Evolutionary conservation across 495 filamentous ascomycete species (phyloP), one percentile per base, ranked within the genome.

Genomic region (Aspergillus ellipticus): DNA sequence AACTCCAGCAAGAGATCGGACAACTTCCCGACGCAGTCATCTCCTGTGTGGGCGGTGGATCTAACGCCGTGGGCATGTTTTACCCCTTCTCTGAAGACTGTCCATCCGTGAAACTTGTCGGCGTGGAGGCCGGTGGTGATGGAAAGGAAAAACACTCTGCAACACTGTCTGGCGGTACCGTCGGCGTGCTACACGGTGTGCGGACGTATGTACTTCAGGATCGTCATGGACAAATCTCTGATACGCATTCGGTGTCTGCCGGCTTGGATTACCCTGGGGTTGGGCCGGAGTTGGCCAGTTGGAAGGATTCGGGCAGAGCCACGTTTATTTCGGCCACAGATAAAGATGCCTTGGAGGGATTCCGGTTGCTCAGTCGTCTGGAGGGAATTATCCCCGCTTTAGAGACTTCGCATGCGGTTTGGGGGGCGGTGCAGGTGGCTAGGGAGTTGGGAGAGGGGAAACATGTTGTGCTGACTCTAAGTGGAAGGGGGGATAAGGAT

Each of bases 191-290:
- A 7, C 94, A 98, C 70, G 94, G 94, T 50, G 94, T 97, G 2
- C 86, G 92, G 35, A 98, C 94, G 17, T 98, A 98, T 65, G 85
- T 98, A 20, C 81, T 98, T 2, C 94, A 98, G 74, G 84, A 96
- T 72, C 78, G 86, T 59, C 83, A 96, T 68, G 94, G 94, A 8
- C 95, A 98, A 72, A 96, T 98, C 63, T 80, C 78, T 28, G 91
- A 97, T 31, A 97, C 94, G 1, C 94, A 98, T 73, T 96, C 92
- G 13, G 85, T 98, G 60, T 96, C 92, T n/a, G 94, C 94, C 2
- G 95, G 94, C 55, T 83, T 98, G 1, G 94, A 98, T 69, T 98
- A 98, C 73, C 94, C 94, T 3, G 94, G 92, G 66, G 94, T 98
- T 26, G 94, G 94, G 0, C 94, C 94, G 10, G 94, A 99, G 67